Evolutionary conservation across 495 filamentous ascomycete species (phyloP).

Genomic region (Neurospora sp.): DNA sequence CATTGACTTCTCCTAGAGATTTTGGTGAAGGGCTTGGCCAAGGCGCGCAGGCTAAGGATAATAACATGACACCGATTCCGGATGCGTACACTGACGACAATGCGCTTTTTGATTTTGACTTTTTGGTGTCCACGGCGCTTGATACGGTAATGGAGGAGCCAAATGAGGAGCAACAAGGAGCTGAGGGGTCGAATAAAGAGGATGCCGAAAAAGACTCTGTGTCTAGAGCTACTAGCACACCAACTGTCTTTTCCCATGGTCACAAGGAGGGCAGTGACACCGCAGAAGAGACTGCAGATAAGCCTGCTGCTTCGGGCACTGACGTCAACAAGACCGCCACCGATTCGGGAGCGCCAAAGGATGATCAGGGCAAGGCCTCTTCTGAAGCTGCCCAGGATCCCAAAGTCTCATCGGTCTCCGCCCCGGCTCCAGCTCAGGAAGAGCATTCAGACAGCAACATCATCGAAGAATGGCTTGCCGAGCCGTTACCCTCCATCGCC

Average conservation of each 20-base stretch:
- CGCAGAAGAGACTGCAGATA: background rate
- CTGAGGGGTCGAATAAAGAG: background rate
- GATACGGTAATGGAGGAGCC: background rate
- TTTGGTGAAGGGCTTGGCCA: background rate
- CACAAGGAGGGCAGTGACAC: background rate
- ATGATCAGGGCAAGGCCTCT: background rate
- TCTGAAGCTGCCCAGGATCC: background rate
- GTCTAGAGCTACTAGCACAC: background rate
- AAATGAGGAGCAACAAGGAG: background rate
- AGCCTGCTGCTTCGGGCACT: background rate
- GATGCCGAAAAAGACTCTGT: background rate
- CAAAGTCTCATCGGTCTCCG: background rate
- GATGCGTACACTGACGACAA: background rate
- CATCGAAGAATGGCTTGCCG: constrained; percentile 24
- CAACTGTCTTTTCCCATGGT: background rate
- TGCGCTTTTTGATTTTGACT: constrained; percentile 7
- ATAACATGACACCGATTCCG: background rate
- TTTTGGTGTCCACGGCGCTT: background rate
- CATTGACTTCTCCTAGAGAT: background rate
- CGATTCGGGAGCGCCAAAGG: background rate
- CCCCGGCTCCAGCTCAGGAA: background rate
- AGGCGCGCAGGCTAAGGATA: background rate
- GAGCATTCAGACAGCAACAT: constrained; percentile 17
- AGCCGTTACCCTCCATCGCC: constrained; percentile 8
- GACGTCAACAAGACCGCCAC: background rate